Evolutionary conservation across 2,329 filamentous ascomycete species (phyloP).

Genomic region (Alternaria solani): DNA sequence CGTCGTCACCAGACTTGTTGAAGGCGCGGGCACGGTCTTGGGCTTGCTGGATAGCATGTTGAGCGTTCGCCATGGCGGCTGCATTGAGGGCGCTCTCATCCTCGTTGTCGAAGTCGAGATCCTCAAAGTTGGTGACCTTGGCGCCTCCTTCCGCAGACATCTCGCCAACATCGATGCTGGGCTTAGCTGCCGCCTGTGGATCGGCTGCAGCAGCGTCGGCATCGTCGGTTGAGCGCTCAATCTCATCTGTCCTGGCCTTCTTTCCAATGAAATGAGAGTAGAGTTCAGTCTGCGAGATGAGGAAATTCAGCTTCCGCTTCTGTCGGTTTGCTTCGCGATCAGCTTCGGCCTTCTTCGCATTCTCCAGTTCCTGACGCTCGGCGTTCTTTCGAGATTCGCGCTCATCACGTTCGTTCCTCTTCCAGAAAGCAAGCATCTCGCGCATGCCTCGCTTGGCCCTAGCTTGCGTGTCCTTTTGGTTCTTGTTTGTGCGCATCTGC

Average conservation of each 20-base stretch:
- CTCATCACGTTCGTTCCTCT: constrained; percentile 96
- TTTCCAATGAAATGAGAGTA: constrained; percentile 99
- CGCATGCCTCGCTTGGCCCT: constrained; percentile 98
- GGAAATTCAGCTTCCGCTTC: constrained; percentile 98
- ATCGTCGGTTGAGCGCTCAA: constrained; percentile 88
- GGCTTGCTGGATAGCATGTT: constrained; percentile 93
- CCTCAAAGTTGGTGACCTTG: constrained; percentile 92
- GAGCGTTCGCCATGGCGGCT: constrained; percentile 93
- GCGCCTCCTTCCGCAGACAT: constrained; percentile 60
- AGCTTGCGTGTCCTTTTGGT: constrained; percentile 95
- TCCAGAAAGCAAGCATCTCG: constrained; percentile 99
- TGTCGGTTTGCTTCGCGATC: constrained; percentile 97
- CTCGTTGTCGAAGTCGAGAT: constrained; percentile 93
- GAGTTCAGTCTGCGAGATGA: constrained; percentile 97
- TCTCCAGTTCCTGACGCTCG: constrained; percentile 94
- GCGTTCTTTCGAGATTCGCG: constrained; percentile 92
- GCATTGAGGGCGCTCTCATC: constrained; percentile 83
- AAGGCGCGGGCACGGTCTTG: constrained; percentile 93
- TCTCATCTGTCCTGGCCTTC: constrained; percentile 97
- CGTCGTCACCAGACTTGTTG: constrained; percentile 68
- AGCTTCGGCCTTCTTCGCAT: constrained; percentile 94
- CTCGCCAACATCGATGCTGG: constrained; percentile 58
- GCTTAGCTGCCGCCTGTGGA: constrained; percentile 46
- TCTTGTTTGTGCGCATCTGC: constrained; percentile 98
- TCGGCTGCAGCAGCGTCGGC: constrained; percentile 60